Percentiles rank a stretch among this genome's conserved stretches.
Evolutionary conservation across 768 basidiomycete species (phyloP).

Genomic region (Suillus subaureus): DNA sequence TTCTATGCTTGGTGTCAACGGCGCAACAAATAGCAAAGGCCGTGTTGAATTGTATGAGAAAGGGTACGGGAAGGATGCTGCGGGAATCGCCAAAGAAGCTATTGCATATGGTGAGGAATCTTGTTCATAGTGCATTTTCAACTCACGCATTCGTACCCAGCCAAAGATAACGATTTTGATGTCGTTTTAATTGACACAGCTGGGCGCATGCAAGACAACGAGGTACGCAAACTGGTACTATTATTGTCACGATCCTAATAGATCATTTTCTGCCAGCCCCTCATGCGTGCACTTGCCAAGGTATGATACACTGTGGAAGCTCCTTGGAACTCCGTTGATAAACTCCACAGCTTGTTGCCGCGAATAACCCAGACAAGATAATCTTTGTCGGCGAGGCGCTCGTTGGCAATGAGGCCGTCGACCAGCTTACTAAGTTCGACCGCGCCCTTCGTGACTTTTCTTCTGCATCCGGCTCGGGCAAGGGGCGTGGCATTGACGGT

Average conservation of each 20-base stretch:
- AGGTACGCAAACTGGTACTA: conserved; percentile 49
- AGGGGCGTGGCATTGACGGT: conserved; percentile 93
- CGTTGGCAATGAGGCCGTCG: conserved; percentile 98
- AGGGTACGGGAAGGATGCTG: conserved; percentile 99
- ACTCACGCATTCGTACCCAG: conserved; percentile 41
- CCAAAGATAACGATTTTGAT: conserved; percentile 88
- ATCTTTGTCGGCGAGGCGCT: conserved; percentile 98
- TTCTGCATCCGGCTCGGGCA: conserved; percentile 56
- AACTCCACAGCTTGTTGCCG: conserved; percentile 71
- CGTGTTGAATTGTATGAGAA: conserved; percentile 93
- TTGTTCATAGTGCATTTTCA: conserved; percentile 11
- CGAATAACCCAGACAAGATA: conserved; percentile 96
- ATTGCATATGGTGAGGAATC: conserved; percentile 74
- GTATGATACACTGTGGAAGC: conserved; percentile 33
- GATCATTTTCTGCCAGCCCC: conserved; percentile 52
- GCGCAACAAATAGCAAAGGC: conserved; percentile 66
- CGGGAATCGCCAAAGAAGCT: conserved; percentile 95
- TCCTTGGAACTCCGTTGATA: not conserved
- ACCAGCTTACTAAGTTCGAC: conserved; percentile 97
- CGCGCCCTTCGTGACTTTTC: conserved; percentile 93
- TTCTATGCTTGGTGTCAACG: conserved; percentile 77
- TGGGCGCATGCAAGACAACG: conserved; percentile 99
- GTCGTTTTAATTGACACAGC: conserved; percentile 98
- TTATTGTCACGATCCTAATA: conserved; percentile 7
- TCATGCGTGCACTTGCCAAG: conserved; percentile 99